A percentile compares a stretch with the other conserved stretches of the same genome.
phyloP scores from a whole-genome alignment of 208 protist genomes.

The Phytomonas sp. region DNA sequence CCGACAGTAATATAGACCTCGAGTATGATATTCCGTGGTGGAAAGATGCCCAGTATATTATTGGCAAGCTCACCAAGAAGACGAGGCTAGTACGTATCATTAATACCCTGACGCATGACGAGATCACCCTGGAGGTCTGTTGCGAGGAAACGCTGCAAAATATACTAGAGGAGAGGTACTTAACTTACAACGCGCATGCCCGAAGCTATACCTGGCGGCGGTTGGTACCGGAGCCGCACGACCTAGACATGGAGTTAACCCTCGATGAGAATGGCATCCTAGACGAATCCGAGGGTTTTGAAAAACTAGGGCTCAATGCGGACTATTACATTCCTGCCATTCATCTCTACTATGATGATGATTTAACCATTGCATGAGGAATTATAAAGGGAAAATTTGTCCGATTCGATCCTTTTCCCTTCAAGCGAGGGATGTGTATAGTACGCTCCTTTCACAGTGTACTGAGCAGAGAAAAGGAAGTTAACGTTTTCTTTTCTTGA shows the following conservation, averaged over 20 bases:
- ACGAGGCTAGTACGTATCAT: conserved; percentile 86
- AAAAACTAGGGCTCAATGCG: conserved; percentile 79
- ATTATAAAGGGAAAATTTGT: not conserved
- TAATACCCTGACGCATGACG: conserved; percentile 85
- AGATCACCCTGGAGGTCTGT: conserved; percentile 89
- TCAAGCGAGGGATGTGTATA: not conserved
- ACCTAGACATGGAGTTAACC: conserved; percentile 84
- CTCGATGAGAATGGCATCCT: conserved; percentile 86
- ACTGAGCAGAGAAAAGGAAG: not conserved
- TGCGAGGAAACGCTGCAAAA: conserved; percentile 87
- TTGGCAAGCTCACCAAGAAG: conserved; percentile 83
- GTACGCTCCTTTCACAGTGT: not conserved
- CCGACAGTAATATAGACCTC: conserved; percentile 77
- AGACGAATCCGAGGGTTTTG: conserved; percentile 88
- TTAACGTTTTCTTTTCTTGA: not conserved
- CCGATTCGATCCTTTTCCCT: not conserved
- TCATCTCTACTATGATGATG: conserved; percentile 92
- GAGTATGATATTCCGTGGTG: conserved; percentile 89
- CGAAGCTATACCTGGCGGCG: conserved; percentile 91
- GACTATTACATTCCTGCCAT: conserved; percentile 91
- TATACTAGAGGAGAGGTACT: conserved; percentile 83
- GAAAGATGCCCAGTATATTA: conserved; percentile 75
- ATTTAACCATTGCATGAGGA: conserved; percentile 78
- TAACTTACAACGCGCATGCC: conserved; percentile 87
- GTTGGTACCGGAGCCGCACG: conserved; percentile 57